Conservation (phyloP, 2,329 filamentous ascomycete species). For the Clonostachys byssicola region DNA sequence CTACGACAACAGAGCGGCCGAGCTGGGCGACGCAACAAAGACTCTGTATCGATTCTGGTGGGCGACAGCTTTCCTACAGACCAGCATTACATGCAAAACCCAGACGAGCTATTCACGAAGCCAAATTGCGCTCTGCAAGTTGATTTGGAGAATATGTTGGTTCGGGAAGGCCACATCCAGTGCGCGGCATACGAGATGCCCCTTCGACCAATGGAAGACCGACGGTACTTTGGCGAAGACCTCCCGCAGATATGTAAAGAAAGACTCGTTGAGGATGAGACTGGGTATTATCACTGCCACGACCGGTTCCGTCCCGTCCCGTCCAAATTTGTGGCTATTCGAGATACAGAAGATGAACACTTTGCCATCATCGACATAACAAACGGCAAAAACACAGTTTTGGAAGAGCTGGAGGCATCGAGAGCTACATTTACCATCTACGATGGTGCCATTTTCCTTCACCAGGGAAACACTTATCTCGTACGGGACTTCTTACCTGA, state of each 20-base stretch:
- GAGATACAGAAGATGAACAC: conserved; percentile 84
- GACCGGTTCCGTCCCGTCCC: conserved; percentile 83
- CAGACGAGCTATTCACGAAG: conserved; percentile 87
- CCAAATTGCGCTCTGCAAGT: conserved; percentile 87
- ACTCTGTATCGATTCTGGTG: conserved; percentile 85
- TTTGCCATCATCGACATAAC: conserved; percentile 92
- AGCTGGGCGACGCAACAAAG: conserved; percentile 86
- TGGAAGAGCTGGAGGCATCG: conserved; percentile 94
- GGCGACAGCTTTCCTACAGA: conserved; percentile 88
- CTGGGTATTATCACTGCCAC: conserved; percentile 88
- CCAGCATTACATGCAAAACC: conserved; percentile 96
- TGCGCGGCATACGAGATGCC: conserved; percentile 96
- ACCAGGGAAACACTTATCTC: conserved; percentile 90
- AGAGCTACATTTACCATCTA: conserved; percentile 96
- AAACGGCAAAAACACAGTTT: conserved; percentile 73
- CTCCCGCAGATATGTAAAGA: conserved; percentile 68
- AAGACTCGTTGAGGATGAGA: conserved; percentile 66
- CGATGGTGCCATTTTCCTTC: conserved; percentile 93
- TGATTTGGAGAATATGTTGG: conserved; percentile 86
- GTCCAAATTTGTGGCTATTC: conserved; percentile 78
- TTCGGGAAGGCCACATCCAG: conserved; percentile 90
- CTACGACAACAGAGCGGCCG: conserved; percentile 91
- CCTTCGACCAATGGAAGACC: conserved; percentile 73
- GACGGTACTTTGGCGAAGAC: conserved; percentile 72
- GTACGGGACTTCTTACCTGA: conserved; percentile 86